phyloP scores from a whole-genome alignment of 148 eudicot species.

The Heliamphora exappendiculata region DNA sequence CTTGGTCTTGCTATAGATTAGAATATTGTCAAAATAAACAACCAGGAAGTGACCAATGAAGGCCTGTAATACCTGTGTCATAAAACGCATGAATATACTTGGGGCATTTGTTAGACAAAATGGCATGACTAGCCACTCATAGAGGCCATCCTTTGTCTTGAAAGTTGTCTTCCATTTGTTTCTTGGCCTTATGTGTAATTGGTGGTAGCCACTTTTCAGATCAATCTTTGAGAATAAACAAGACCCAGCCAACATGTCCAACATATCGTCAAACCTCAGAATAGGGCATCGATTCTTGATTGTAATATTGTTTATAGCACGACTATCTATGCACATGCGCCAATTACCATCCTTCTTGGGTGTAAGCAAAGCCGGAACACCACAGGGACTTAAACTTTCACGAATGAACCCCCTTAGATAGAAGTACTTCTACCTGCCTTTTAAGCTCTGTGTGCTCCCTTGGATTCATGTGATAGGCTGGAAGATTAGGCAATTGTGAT shows the following conservation, averaged over 20 bases:
- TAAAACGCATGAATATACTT: too few relatives aligned
- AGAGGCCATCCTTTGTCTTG: not conserved
- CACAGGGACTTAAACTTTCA: too few relatives aligned
- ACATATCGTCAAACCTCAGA: not conserved
- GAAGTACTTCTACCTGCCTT: not conserved
- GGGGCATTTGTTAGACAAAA: too few relatives aligned
- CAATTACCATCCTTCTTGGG: not conserved
- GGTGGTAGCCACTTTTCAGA: not conserved
- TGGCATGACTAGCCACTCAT: too few relatives aligned
- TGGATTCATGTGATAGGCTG: too few relatives aligned
- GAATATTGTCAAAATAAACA: not conserved
- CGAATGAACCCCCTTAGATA: not conserved
- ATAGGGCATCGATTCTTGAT: not conserved
- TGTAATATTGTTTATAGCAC: not conserved
- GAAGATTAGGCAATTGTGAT: too few relatives aligned
- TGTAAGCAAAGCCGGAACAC: too few relatives aligned
- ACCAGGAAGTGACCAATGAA: not conserved
- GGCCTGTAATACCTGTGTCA: too few relatives aligned
- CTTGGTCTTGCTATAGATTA: not conserved
- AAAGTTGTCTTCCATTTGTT: not conserved
- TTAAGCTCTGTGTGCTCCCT: too few relatives aligned
- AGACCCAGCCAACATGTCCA: not conserved
- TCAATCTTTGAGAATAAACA: not conserved
- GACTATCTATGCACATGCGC: not conserved
- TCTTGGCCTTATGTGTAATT: not conserved